Base-by-base conservation (phyloP, 306 rosid genomes). In the Castanea mollissima region DNA sequence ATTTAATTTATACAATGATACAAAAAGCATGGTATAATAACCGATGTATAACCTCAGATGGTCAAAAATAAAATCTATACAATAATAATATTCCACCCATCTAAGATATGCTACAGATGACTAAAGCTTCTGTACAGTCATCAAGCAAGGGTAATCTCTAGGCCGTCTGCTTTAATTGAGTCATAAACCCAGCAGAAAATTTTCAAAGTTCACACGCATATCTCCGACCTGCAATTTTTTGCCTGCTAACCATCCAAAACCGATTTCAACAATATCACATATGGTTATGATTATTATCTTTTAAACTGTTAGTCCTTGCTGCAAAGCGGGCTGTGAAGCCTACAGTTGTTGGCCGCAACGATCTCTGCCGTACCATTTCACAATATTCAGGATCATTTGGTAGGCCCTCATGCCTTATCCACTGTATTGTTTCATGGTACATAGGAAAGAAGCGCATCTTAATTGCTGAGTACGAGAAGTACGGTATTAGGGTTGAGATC, bases 251-350 rank as follows among this genome's bases (percentile, higher is more conserved):
- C 60, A 19, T 74, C 74, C 76, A 75, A 70, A 56, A 85, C 72
- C 10, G 41, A 70, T 59, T 74, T 73, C 27, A 55, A 15, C 69
- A 68, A 72, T 54, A 77, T 80, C 81, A 85, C 58, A 56, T 76
- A 58, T 68, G 86, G 83, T 78, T 78, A 56, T 73, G 34, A 23
- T 51, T 69, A 58, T 67, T 75, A 49, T 76, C 85, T 78, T 76
- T 86, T 4, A 20, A 0, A 38, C 79, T 19, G 78, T 79, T 79
- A 75, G 87, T 27, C 87, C 75, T 87, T n/a, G 98, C 97, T 1
- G 84, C 99, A 31, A 87, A 14, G 44, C 99, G 99, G 20, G 97
- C 99, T 5, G 97, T 90, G 60, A 89, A 79, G 34, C 99, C 99
- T 0, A 93, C 91, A 0, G 88, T 79, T 1, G 88, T 86, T 6